Base-by-base conservation (phyloP, 129 eudicot species). In the Lonicera japonica region DNA sequence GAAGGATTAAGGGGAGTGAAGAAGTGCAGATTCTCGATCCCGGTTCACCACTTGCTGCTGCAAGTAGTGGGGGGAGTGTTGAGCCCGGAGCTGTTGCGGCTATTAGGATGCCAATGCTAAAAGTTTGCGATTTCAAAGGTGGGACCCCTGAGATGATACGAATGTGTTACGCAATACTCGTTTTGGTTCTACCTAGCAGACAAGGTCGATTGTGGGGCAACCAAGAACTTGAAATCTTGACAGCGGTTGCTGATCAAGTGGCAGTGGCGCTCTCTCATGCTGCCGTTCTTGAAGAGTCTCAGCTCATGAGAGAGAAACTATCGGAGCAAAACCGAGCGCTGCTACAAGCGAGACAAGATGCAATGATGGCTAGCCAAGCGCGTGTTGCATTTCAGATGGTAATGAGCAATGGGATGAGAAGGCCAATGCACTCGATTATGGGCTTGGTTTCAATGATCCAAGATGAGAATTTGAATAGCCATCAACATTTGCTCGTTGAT, bases 191-290 rank as follows among this genome's bases (percentile, higher is more conserved):
- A 38, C 95, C 89, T 5, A 71, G 79, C 29, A 89, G 77, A 20
- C 71, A 58, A 16, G 68, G 62, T 36, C 67, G 86, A 66, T 56
- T 71, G 17, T 86, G 95, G 95, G 69, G 70, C 46, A 60, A 71
- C 22, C 75, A 77, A 10, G 95, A 86, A 63, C 84, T 86, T 36
- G 95, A 83, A 58, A 86, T 86, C 21, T 73, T 86, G 10, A 73
- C 73, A 67, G 90, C 73, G 25, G 90, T 83, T 16, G 95, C 95
- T 17, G 95, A 86, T 55, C 95, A 86, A 59, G 95, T 87, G 25
- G 95, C 95, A 8, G 91, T 87, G 67, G 95, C 95, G 0, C 78
- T 87, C 23, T 87, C 95, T 11, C 95, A 87, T 21, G 95, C 95
- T 53, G 86, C 95, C 9, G 87, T 87, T 43, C 79, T 87, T 4